These are phyloP conservation scores for Fagopyrum tataricum DNA, from an alignment of 148 eudicot species.

Conservation along the genomic window DNA sequence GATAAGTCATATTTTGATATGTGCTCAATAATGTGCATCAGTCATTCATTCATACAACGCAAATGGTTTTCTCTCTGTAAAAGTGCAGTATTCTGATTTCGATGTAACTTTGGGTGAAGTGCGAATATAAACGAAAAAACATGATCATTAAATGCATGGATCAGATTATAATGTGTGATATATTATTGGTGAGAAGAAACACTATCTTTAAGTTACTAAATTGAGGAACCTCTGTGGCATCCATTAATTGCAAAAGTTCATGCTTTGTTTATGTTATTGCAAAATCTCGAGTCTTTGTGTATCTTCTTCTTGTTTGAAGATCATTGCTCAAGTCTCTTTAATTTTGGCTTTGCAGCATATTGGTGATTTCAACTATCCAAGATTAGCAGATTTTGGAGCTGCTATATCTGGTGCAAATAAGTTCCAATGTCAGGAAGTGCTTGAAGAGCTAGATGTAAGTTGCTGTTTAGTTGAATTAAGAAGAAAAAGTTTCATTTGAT, in stretches of 20 bases:
- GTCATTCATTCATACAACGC: neutral
- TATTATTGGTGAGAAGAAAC: constrained; percentile 1
- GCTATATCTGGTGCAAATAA: constrained; percentile 95
- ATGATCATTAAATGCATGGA: neutral
- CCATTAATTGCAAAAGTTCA: neutral
- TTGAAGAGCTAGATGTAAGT: constrained; percentile 98
- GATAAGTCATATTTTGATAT: neutral
- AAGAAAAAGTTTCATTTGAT: neutral
- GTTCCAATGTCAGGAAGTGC: constrained; percentile 72
- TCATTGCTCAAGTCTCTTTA: constrained; percentile 6
- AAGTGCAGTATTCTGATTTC: neutral
- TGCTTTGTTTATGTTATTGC: neutral
- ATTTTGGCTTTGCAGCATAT: constrained; percentile 58
- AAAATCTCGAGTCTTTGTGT: neutral
- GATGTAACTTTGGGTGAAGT: neutral
- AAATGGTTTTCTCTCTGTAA: neutral
- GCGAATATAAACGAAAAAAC: neutral
- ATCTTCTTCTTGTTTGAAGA: constrained; percentile 1
- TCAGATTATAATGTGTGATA: neutral
- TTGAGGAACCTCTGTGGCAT: neutral
- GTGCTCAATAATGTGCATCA: neutral
- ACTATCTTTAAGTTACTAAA: neutral
- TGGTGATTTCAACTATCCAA: constrained; percentile 90
- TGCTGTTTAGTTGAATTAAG: constrained; percentile 6
- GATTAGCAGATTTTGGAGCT: constrained; percentile 98